These are phyloP conservation scores for Anisodus acutangulus DNA, from an alignment of 257 asterid species.

Conservation along the genomic window DNA sequence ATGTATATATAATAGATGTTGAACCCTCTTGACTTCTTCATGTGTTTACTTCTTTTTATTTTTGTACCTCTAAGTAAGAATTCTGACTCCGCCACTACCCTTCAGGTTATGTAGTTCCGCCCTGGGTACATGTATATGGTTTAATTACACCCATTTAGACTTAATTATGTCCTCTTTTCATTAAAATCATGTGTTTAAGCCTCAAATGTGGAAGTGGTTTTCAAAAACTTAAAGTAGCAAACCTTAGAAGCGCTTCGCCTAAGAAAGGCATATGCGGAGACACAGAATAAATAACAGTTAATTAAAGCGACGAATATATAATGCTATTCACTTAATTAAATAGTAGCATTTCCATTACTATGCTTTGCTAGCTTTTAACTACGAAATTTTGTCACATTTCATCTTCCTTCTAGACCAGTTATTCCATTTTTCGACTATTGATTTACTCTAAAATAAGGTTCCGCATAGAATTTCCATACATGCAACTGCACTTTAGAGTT, in stretches of 20 bases:
- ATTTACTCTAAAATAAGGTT: not conserved
- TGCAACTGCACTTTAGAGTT: not conserved
- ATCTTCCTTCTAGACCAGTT: not conserved
- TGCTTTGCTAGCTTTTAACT: not conserved
- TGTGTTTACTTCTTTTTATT: no score
- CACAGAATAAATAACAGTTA: not conserved
- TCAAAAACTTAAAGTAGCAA: not conserved
- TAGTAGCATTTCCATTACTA: not conserved
- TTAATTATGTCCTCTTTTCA: not conserved
- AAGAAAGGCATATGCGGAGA: not conserved
- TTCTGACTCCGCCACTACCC: no score
- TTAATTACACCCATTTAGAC: not conserved
- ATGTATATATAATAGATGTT: no score
- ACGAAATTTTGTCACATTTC: not conserved
- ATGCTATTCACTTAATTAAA: not conserved
- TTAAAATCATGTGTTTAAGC: not conserved
- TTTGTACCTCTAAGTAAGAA: no score
- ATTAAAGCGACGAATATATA: not conserved
- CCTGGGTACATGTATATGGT: no score
- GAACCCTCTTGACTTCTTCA: no score
- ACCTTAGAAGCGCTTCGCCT: conserved; percentile 2
- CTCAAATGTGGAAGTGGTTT: not conserved
- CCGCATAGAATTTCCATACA: not conserved
- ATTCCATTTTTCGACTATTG: not conserved
- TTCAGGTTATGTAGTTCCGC: no score